A percentile compares a stretch with the other conserved stretches of the same genome.
These are phyloP conservation scores for Capsella bursapastoris DNA, from an alignment of 345 rosid species.

Conservation along the genomic window DNA sequence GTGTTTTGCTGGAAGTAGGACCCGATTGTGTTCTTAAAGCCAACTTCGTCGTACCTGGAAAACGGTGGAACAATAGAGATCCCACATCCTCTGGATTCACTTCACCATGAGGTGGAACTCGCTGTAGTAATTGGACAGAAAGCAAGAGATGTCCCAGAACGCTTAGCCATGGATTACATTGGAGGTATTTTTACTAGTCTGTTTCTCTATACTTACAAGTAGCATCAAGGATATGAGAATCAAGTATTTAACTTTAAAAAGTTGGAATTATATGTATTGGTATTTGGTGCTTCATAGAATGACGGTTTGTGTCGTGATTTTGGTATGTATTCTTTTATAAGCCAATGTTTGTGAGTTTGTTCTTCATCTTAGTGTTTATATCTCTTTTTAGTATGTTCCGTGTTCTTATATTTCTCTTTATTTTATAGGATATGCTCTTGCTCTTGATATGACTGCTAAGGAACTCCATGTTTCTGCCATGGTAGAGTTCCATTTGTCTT, in stretches of 20 bases:
- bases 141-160: conserved; percentile 82
- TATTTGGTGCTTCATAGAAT: not conserved
- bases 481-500: conserved; percentile 46
- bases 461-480: conserved; percentile 87
- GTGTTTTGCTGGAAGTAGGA: conserved; percentile 51
- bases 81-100: conserved; percentile 73
- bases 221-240: not conserved
- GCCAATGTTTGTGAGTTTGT: not conserved
- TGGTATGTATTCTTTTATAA: not conserved
- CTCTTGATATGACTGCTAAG: conserved; percentile 92
- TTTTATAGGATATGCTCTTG: conserved; percentile 75
- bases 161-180: conserved; percentile 81
- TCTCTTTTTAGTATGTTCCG: not conserved
- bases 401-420: not conserved
- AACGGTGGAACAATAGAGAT: conserved; percentile 92
- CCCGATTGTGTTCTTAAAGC: conserved; percentile 89
- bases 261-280: not conserved
- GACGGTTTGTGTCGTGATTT: not conserved
- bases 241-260: conserved; percentile 3
- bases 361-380: not conserved
- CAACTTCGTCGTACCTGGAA: conserved; percentile 85
- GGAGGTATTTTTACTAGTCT: conserved; percentile 55
- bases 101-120: conserved; percentile 94
- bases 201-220: not conserved
- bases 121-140: conserved; percentile 79